Base-by-base conservation (phyloP, 441 rosid species). In the Iberis amara region DNA sequence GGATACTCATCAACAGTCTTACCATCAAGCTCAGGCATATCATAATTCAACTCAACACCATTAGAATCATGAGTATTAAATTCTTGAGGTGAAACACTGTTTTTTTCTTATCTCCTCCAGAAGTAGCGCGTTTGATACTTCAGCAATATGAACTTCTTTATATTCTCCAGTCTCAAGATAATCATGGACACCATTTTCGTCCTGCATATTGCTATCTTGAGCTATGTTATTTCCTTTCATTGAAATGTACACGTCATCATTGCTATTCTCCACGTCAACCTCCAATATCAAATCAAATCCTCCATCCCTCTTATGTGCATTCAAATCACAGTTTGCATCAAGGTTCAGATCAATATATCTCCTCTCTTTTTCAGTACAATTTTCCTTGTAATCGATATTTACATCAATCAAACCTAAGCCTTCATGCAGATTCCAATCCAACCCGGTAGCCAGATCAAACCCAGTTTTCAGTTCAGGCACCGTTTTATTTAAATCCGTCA, bases 211-310 rank as follows among this genome's bases (percentile, higher is more conserved):
- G 28, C 35, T 27, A 13, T 66, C 72, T 44, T 67, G 68, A 53
- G 47, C 69, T 26, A 35, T 8, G 11, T 28, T 39, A 40, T 33
- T 52, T 64, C 58, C 65, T 62, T 12, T 15, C 59, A 45, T 28
- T 7, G 5, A 52, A 49, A 32, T 55, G 69, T 44, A 71, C 11
- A 7, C 28, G 12, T 61, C 78, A 50, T 81, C 83, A 60, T 69
- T 72, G 39, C 14, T 27, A 31, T 23, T 56, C 38, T 80, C 94
- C 39, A 64, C 73, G 46, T 73, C 78, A 47, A 69, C 68, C 39
- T 74, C 89, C 66, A 86, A 62, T 68, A 88, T 92, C 78, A 88
- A 81, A 84, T 88, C 96, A 70, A 92, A 82, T 13, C 69, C 54
- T 11, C 78, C 66, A 45, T 70, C 82, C 67, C 52, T 77, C 70